Percentiles rank a stretch among this genome's conserved stretches.
Conservation (phyloP, 495 filamentous ascomycete species). For the Penicillium coffeae region DNA sequence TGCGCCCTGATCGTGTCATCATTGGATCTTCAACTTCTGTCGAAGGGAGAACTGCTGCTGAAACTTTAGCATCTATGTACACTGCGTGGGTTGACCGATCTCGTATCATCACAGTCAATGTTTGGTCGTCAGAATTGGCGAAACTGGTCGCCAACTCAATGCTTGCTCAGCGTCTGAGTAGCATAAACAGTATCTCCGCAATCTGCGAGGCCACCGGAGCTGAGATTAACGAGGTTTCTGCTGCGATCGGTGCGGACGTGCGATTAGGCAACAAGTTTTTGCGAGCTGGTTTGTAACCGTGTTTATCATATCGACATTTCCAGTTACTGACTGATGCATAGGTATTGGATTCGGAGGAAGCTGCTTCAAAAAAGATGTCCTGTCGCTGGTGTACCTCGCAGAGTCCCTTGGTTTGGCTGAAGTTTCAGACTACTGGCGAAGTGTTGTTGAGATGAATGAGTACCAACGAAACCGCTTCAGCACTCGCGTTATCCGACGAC, state of each 20-base stretch:
- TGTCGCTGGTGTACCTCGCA: slow-evolving; percentile 70
- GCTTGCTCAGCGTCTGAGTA: slow-evolving; percentile 76
- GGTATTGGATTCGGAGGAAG: slow-evolving; percentile 69
- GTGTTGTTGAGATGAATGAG: slow-evolving; percentile 70
- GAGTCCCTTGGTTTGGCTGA: slow-evolving; percentile 61
- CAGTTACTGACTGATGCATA: neutral
- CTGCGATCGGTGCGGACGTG: slow-evolving; percentile 62
- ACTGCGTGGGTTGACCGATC: slow-evolving; percentile 60
- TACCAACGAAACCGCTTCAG: slow-evolving; percentile 63
- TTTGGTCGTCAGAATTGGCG: slow-evolving; percentile 72
- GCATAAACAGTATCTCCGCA: slow-evolving; percentile 72
- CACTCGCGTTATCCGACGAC: slow-evolving; percentile 52
- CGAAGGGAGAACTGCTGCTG: slow-evolving; percentile 55
- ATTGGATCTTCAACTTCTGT: slow-evolving; percentile 61
- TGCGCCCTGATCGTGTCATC: slow-evolving; percentile 65
- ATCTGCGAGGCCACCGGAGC: slow-evolving; percentile 76
- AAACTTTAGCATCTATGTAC: slow-evolving; percentile 59
- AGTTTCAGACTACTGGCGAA: slow-evolving; percentile 69
- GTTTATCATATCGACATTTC: neutral
- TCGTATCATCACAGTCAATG: slow-evolving; percentile 65
- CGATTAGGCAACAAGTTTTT: slow-evolving; percentile 67
- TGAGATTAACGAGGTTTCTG: slow-evolving; percentile 64
- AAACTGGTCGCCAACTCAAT: slow-evolving; percentile 78
- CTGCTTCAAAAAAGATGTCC: slow-evolving; percentile 77
- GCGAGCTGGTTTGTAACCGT: slow-evolving; percentile 37